Evolutionary conservation across 2,329 filamentous ascomycete species (phyloP).

Genomic region (Clarireedia homoeocarpa): DNA sequence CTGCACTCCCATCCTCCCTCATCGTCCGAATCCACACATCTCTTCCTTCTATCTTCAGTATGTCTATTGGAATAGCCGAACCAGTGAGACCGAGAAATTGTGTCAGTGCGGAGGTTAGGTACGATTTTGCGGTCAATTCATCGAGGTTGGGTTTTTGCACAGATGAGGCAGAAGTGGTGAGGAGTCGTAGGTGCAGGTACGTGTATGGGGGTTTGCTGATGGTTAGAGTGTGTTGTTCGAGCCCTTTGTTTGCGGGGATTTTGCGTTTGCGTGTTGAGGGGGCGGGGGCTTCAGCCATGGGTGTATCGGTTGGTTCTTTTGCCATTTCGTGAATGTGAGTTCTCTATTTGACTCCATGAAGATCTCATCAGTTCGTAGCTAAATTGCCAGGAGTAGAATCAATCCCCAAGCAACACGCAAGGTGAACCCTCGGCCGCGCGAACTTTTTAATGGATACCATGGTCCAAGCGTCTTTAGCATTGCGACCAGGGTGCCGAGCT

Average conservation of each 20-base stretch:
- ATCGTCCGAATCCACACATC: constrained; percentile 61
- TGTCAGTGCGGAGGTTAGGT: constrained; percentile 54
- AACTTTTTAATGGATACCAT: not conserved
- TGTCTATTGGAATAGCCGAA: constrained; percentile 58
- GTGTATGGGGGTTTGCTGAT: constrained; percentile 45
- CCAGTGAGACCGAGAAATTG: constrained; percentile 67
- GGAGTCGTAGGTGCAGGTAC: constrained; percentile 42
- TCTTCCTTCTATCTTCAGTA: constrained; percentile 50
- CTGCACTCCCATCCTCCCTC: constrained; percentile 48
- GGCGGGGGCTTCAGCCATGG: constrained; percentile 1
- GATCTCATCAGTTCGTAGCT: not conserved
- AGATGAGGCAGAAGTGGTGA: constrained; percentile 15
- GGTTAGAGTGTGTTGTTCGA: constrained; percentile 44
- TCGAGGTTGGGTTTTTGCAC: constrained; percentile 40
- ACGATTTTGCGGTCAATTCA: constrained; percentile 51
- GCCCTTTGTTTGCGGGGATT: constrained; percentile 19
- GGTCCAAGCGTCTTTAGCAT: constrained; percentile 8
- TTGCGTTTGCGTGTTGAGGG: constrained; percentile 8
- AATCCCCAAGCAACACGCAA: too few relatives aligned
- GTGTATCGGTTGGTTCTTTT: not conserved
- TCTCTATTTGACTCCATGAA: not conserved
- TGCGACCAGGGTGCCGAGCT: not conserved
- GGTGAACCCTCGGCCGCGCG: not conserved
- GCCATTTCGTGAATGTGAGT: not conserved
- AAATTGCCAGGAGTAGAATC: not conserved